phyloP scores from a whole-genome alignment of 768 basidiomycete genomes.

The Panellus pusillus region DNA sequence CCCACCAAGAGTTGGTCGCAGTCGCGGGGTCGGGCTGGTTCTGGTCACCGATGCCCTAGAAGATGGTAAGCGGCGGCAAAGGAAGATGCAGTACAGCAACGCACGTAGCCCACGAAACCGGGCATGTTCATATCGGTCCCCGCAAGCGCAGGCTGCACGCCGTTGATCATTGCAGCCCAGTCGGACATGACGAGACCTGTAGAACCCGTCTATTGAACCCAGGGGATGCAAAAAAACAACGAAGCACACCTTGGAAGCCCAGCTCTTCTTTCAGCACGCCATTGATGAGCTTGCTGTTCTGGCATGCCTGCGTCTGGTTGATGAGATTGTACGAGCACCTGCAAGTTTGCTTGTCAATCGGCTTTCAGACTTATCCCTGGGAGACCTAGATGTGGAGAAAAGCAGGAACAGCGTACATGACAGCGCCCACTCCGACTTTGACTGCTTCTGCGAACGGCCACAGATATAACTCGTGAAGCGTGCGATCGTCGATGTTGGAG shows the following conservation, averaged over 20 bases:
- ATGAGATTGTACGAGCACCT: slow-evolving; percentile 29
- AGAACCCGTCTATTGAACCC: not conserved
- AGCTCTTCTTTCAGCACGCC: slow-evolving; percentile 48
- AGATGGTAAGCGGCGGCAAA: not conserved
- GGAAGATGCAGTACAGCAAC: not conserved
- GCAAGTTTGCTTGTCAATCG: not conserved
- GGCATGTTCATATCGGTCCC: slow-evolving; percentile 24
- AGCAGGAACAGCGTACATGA: slow-evolving; percentile 27
- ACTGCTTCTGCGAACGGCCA: slow-evolving; percentile 31
- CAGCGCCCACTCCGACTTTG: slow-evolving; percentile 30
- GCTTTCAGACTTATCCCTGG: not conserved
- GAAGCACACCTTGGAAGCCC: slow-evolving; percentile 42
- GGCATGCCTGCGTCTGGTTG: slow-evolving; percentile 49
- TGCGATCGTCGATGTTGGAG: slow-evolving; percentile 43
- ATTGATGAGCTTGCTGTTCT: slow-evolving; percentile 42
- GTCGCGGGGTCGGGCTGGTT: slow-evolving; percentile 18
- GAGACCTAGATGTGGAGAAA: too few species aligned
- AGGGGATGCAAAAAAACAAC: not conserved
- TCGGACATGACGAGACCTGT: slow-evolving; percentile 33
- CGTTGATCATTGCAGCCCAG: slow-evolving; percentile 44
- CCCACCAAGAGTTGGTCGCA: slow-evolving; percentile 25
- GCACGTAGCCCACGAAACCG: slow-evolving; percentile 37
- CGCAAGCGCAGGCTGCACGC: slow-evolving; percentile 20
- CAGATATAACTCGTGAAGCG: slow-evolving; percentile 32
- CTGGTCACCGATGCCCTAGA: slow-evolving; percentile 9